phyloP scores from a whole-genome alignment of 768 basidiomycete species.

The Calocybe cyanea region DNA sequence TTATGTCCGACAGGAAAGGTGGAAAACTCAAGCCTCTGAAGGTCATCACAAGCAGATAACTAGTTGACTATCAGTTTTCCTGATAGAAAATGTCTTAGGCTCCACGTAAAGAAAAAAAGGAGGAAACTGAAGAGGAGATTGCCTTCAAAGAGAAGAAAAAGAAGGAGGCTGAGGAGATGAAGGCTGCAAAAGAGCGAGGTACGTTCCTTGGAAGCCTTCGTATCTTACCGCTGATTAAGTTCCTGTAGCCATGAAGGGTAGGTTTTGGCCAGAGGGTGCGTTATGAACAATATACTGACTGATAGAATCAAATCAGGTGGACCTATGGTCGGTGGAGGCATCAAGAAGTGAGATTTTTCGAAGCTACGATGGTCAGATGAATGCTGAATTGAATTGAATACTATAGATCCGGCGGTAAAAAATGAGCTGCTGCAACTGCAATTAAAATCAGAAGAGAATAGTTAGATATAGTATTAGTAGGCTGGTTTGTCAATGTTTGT shows the following conservation, averaged over 20 bases:
- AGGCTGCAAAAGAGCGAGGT: conserved; percentile 75
- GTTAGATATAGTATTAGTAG: conserved; percentile 27
- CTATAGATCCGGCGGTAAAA: conserved; percentile 68
- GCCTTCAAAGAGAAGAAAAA: conserved; percentile 79
- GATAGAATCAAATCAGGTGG: conserved; percentile 52
- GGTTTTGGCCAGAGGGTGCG: conserved; percentile 16
- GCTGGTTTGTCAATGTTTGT: conserved; percentile 40
- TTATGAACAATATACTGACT: conserved; percentile 6
- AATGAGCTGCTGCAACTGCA: conserved; percentile 31
- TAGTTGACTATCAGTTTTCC: background rate
- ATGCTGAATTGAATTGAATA: too few relatives aligned
- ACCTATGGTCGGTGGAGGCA: conserved; percentile 64
- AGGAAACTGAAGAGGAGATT: conserved; percentile 63
- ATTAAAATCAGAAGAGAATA: conserved; percentile 37
- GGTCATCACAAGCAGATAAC: conserved; percentile 34
- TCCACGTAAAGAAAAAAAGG: conserved; percentile 78
- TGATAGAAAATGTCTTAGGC: conserved; percentile 41
- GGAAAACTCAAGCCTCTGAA: conserved; percentile 88
- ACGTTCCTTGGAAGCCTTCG: conserved; percentile 6
- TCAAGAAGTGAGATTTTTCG: conserved; percentile 70
- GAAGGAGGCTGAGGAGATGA: conserved; percentile 67
- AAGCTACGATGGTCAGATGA: too few relatives aligned
- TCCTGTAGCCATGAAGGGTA: conserved; percentile 52
- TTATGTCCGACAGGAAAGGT: conserved; percentile 69
- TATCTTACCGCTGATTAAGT: background rate